Evolutionary conservation across 1,139 yeast species (phyloP), one percentile per base, ranked within the genome.

Genomic region (Protomyces inundatus): DNA sequence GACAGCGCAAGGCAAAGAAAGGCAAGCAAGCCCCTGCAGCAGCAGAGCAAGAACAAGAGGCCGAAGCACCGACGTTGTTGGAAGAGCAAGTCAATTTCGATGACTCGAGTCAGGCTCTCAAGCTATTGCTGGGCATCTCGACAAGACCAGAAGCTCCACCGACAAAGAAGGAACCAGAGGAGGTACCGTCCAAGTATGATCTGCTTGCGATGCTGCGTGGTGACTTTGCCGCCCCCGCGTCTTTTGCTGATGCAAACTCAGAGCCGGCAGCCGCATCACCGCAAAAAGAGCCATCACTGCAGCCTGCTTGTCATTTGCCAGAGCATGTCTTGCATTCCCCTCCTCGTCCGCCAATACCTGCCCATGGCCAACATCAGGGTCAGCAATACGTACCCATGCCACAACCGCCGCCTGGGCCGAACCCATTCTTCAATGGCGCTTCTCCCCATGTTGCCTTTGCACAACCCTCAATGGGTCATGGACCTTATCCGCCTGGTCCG

Each of bases 1-100:
- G 50, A 23, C 53, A 64, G 30, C 54, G 51, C 32, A 66, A 65
- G 23, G 52, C 35, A 14, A 30, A 37, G 53, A 58, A 58, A 36
- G 12, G 14, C 14, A 23, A 37, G 14, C 37, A n/a, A 12, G 16
- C 35, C 0, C 30, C 16, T 5, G 12, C n/a, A 5, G 39, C 39
- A 12, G 55, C 12, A 6, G 37, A 12, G 3, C 12, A 6, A 35
- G 33, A 36, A 2, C 33, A 34, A 16, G 42, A 12, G 30, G 32
- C 14, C 12, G 34, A 36, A 10, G 33, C 16, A 6, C 42, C 40
- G 30, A 54, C 46, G 9, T 34, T 34, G 16, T 10, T 33, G 14
- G 32, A 52, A 30, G 56, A 37, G 10, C 53, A 46, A 16, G 58
- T 35, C 32, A 23, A 46, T 4, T 16, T 37, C 10, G 46, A 39